Evolutionary conservation across 2,329 filamentous ascomycete species (phyloP).

Genomic region (Dactylonectria estremocensis): DNA sequence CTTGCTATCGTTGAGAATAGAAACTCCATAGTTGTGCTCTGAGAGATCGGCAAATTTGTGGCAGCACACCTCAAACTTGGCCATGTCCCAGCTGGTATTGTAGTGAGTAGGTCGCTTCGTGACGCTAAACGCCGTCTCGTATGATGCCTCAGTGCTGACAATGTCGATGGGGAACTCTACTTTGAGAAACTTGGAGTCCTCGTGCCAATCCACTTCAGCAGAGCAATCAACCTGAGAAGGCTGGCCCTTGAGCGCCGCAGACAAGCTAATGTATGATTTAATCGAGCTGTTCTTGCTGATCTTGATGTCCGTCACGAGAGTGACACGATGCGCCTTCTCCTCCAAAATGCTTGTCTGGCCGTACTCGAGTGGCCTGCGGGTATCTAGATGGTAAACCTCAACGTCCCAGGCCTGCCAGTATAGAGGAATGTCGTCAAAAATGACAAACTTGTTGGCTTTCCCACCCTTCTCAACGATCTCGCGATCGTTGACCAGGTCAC

Average conservation of each 20-base stretch:
- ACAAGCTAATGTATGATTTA: conserved; percentile 87
- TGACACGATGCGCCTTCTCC: conserved; percentile 81
- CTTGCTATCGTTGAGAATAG: conserved; percentile 94
- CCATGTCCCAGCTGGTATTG: conserved; percentile 98
- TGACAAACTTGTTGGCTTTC: conserved; percentile 91
- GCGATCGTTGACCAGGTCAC: conserved; percentile 80
- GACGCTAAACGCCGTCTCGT: conserved; percentile 95
- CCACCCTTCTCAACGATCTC: conserved; percentile 82
- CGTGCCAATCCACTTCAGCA: conserved; percentile 95
- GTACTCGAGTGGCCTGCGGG: conserved; percentile 81
- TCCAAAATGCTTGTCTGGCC: conserved; percentile 81
- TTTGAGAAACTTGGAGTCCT: conserved; percentile 98
- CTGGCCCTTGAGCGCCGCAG: conserved; percentile 74
- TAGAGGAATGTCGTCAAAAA: conserved; percentile 97
- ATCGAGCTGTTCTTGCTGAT: conserved; percentile 91
- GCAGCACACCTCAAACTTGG: conserved; percentile 96
- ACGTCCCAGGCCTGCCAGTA: conserved; percentile 99
- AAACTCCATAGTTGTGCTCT: conserved; percentile 90
- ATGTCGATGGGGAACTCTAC: conserved; percentile 97
- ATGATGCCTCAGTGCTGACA: conserved; percentile 91
- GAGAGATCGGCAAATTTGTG: conserved; percentile 95
- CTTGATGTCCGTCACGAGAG: conserved; percentile 85
- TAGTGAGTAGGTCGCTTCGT: conserved; percentile 94
- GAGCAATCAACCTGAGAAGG: conserved; percentile 81
- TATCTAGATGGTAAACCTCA: conserved; percentile 94